Percentiles rank a stretch among this genome's conserved stretches.
Conservation (phyloP, 768 basidiomycete species). For the Fibroporia radiculosa region DNA sequence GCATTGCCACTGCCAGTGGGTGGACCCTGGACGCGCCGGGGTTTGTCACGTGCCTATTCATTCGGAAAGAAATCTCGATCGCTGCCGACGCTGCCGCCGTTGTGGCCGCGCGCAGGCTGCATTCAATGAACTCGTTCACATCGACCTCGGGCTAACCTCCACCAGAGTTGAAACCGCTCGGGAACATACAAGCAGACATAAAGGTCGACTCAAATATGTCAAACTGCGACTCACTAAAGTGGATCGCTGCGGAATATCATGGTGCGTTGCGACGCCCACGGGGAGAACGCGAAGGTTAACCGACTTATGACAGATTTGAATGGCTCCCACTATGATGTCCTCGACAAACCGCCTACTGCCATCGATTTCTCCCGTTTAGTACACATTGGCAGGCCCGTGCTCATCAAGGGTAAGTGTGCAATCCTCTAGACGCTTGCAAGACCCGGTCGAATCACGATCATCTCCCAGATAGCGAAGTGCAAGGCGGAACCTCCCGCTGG, state of each 20-base stretch:
- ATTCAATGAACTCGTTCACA: neutral
- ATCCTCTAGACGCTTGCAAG: neutral
- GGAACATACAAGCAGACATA: neutral
- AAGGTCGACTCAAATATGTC: too few relatives aligned
- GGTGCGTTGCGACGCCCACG: conserved; percentile 3
- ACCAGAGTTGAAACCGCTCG: neutral
- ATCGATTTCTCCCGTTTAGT: conserved; percentile 64
- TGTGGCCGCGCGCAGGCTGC: too few relatives aligned
- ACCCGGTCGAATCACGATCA: neutral
- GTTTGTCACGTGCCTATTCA: neutral
- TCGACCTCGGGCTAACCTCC: neutral
- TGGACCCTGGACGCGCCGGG: neutral
- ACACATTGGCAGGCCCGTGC: conserved; percentile 61
- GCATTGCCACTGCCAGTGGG: too few relatives aligned
- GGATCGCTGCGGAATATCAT: conserved; percentile 17
- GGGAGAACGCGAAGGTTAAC: too few relatives aligned
- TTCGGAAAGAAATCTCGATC: too few relatives aligned
- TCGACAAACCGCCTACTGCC: conserved; percentile 52
- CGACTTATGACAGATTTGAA: conserved; percentile 42
- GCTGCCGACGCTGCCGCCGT: too few relatives aligned
- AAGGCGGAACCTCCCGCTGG: conserved; percentile 50
- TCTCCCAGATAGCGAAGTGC: conserved; percentile 38
- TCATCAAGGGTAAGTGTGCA: conserved; percentile 58
- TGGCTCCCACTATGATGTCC: conserved; percentile 39
- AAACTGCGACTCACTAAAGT: conserved; percentile 11